Conservation (phyloP, 2,329 filamentous ascomycete genomes). For the Tolypocladium album region DNA sequence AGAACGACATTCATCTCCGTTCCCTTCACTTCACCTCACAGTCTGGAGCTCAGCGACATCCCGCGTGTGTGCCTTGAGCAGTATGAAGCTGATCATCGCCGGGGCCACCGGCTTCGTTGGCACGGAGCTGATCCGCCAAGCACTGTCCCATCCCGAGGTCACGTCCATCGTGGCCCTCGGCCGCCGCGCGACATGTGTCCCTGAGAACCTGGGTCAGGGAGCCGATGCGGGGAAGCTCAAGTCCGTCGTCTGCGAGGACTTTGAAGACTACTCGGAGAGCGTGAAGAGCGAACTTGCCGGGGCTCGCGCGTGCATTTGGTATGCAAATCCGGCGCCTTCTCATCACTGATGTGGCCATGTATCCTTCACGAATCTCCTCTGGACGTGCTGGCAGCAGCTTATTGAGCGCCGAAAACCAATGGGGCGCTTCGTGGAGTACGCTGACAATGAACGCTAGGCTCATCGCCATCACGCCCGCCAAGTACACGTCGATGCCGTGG, state of each 20-base stretch:
- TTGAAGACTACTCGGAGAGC: slow-evolving; percentile 26
- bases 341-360: background rate
- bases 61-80: background rate
- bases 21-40: too few species aligned
- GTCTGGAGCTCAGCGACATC: too few species aligned
- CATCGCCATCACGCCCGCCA: slow-evolving; percentile 30
- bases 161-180: slow-evolving; percentile 29
- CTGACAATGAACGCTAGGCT: slow-evolving; percentile 13
- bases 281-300: slow-evolving; percentile 26
- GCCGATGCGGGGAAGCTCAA: slow-evolving; percentile 25
- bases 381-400: background rate
- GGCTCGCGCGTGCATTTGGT: slow-evolving; percentile 34
- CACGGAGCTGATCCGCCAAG: slow-evolving; percentile 31
- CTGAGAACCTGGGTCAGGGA: slow-evolving; percentile 9
- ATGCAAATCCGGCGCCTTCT: background rate
- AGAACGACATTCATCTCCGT: too few species aligned
- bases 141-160: slow-evolving; percentile 22
- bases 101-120: slow-evolving; percentile 32
- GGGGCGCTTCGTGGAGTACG: background rate
- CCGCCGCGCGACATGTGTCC: slow-evolving; percentile 21
- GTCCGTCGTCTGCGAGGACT: slow-evolving; percentile 27
- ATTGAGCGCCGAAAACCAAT: too few species aligned
- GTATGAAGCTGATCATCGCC: slow-evolving; percentile 32
- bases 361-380: background rate
- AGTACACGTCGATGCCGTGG: slow-evolving; percentile 16